Evolutionary conservation across 2,329 filamentous ascomycete species (phyloP), one percentile per base, ranked within the genome.

Genomic region (Penicillium capsulatum): DNA sequence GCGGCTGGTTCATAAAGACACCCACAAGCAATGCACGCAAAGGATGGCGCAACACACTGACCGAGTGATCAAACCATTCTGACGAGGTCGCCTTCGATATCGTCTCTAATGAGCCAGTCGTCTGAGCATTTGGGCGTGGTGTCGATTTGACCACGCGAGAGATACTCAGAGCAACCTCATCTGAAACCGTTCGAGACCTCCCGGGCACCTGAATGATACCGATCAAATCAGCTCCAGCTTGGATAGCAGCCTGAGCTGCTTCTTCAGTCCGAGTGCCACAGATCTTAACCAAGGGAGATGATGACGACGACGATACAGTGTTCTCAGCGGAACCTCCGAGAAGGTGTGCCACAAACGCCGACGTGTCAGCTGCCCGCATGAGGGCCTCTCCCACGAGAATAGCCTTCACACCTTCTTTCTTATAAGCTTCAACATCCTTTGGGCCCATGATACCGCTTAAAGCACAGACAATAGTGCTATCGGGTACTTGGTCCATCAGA

Each of bases 371-470:
- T 2, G 92, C 90, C 45, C 88, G 81, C 91, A 98, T 97, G 50
- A 98, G 80, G 36, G 94, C 87, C 66, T 98, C 92, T 11, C 92
- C 92, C 6, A 98, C 91, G 3, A 98, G 77, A 9, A 98, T 84
- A 34, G 91, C 92, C 53, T 90, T 87, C 34, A 98, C 88, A 14
- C 91, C 90, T 55, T 94, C 90, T 44, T 82, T 82, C 61, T 87
- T 83, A 65, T 94, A 96, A 46, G 86, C 82, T 45, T 86, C 73
- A 4, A 98, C 91, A 63, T 98, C 92, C 42, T 90, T 78, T 19
- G 92, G 79, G 0, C 84, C 86, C 49, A 87, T 88, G 54, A 98
- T 98, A 32, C 92, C 92, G 60, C 91, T 97, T 22, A 98, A 75
- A 7, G 92, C 94, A 62, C 89, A 96, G 17, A 98, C 83, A 44